These are phyloP conservation scores for Meripilus lineatus DNA, from an alignment of 1,284 basidiomycete species.

Conservation along the genomic window DNA sequence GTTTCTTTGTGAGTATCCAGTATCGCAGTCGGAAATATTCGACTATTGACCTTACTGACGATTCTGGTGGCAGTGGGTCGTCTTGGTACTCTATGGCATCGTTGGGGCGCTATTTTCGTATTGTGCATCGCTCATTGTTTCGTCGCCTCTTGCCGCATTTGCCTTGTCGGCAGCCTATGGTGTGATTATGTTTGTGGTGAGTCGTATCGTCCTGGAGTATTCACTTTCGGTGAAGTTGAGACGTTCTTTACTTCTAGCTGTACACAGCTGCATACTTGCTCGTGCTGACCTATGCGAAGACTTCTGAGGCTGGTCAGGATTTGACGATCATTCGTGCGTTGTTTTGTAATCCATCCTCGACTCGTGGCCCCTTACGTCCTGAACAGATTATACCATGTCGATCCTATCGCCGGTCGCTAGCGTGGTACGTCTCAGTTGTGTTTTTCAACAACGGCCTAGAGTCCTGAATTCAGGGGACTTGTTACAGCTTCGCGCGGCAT, in stretches of 20 bases:
- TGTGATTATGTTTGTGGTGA: slow-evolving; percentile 64
- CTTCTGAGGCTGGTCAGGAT: slow-evolving; percentile 44
- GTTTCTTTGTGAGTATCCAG: slow-evolving; percentile 49
- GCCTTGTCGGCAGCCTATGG: slow-evolving; percentile 74
- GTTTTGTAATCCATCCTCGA: not conserved
- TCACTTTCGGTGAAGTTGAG: not conserved
- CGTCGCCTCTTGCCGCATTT: slow-evolving; percentile 71
- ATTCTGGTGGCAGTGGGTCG: slow-evolving; percentile 52
- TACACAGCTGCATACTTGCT: slow-evolving; percentile 65
- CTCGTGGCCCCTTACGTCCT: no score
- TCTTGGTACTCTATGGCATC: slow-evolving; percentile 69
- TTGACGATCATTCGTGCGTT: slow-evolving; percentile 56
- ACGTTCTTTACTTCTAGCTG: slow-evolving; percentile 34
- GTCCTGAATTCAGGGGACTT: not conserved
- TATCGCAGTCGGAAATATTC: not conserved
- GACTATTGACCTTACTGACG: not conserved
- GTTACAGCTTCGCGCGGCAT: slow-evolving; percentile 51
- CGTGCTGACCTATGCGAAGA: slow-evolving; percentile 66
- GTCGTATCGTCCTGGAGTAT: slow-evolving; percentile 16
- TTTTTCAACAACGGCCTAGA: not conserved
- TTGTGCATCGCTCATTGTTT: slow-evolving; percentile 55
- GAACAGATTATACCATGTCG: slow-evolving; percentile 59
- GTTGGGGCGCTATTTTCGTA: slow-evolving; percentile 66
- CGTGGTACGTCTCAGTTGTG: slow-evolving; percentile 53
- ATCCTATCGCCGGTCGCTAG: slow-evolving; percentile 66